Conservation (phyloP, 2,329 filamentous ascomycete genomes). For the Akanthomyces muscarius region DNA sequence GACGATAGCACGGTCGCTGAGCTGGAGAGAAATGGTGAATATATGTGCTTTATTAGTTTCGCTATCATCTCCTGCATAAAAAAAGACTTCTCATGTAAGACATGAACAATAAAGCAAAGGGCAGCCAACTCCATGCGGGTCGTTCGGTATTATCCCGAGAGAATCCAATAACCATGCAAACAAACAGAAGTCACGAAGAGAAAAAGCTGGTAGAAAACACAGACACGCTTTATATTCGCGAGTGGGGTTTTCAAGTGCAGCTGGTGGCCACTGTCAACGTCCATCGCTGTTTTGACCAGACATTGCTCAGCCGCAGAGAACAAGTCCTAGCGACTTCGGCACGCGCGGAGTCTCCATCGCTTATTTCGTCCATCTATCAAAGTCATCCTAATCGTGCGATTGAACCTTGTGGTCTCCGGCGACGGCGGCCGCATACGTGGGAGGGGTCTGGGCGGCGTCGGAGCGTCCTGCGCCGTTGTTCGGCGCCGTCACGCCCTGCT, state of each 20-base stretch:
- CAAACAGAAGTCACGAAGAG: neutral
- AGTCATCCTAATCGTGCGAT: constrained; percentile 22
- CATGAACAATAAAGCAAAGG: neutral
- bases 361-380: constrained; percentile 28
- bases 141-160: neutral
- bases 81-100: neutral
- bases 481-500: constrained; percentile 33
- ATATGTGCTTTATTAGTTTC: neutral
- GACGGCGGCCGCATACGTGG: constrained; percentile 86
- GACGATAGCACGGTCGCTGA: neutral
- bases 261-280: neutral
- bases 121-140: neutral
- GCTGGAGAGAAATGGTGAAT: neutral
- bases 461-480: constrained; percentile 34
- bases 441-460: constrained; percentile 49
- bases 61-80: neutral
- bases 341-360: neutral
- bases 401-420: constrained; percentile 91
- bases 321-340: neutral
- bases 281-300: neutral
- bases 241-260: neutral
- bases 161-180: neutral
- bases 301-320: neutral
- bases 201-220: neutral
- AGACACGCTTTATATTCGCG: neutral